phyloP scores from a whole-genome alignment of 2,329 filamentous ascomycete species.

The Fusarium domesticum region DNA sequence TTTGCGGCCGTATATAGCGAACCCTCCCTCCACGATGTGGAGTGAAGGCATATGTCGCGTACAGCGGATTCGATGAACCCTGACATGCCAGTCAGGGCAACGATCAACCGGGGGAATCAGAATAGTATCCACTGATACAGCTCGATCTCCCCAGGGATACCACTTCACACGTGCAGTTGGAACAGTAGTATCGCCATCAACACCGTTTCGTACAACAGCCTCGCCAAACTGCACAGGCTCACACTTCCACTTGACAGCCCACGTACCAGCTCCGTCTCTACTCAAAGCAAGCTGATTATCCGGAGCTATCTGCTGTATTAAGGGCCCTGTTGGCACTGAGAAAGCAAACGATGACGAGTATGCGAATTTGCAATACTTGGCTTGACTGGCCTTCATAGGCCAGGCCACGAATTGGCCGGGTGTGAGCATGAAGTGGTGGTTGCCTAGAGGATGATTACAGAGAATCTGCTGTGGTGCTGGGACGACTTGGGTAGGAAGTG shows the following conservation, averaged over 20 bases:
- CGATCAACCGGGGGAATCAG: conserved; percentile 20
- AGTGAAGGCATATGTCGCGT: background rate
- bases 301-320: conserved; percentile 21
- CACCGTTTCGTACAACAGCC: background rate
- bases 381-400: conserved; percentile 10
- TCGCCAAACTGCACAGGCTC: conserved; percentile 7
- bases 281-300: conserved; percentile 27
- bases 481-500: background rate
- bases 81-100: conserved; percentile 29
- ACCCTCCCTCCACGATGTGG: conserved; percentile 5
- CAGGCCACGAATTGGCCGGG: conserved; percentile 7
- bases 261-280: conserved; percentile 24
- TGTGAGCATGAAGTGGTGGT: conserved; percentile 16
- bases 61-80: conserved; percentile 14
- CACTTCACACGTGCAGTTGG: conserved; percentile 10
- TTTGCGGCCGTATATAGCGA: conserved; percentile 5
- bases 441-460: conserved; percentile 30
- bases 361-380: conserved; percentile 44
- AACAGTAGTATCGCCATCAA: conserved; percentile 2
- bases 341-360: conserved; percentile 45
- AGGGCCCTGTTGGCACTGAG: conserved; percentile 36
- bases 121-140: conserved; percentile 16
- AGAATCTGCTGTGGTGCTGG: conserved; percentile 40
- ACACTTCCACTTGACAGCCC: conserved; percentile 21
- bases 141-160: conserved; percentile 25